phyloP scores from a whole-genome alignment of 2,329 filamentous ascomycete genomes.

The Sporothrix brunneoviolacea region DNA sequence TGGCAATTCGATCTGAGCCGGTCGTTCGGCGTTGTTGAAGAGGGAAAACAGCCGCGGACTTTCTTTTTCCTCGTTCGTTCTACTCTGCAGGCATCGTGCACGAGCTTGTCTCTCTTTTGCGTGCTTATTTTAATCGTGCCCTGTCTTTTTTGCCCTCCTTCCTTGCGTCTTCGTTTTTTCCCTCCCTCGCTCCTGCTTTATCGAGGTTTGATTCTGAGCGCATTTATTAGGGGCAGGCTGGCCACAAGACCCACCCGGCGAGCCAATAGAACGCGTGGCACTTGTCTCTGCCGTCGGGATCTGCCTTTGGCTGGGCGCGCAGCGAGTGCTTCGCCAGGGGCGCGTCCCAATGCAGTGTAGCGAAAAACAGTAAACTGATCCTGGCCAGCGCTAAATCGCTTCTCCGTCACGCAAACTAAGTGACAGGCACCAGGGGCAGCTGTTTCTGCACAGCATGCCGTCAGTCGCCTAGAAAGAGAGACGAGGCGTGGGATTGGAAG shows the following conservation, averaged over 20 bases:
- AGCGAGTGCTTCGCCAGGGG: neutral
- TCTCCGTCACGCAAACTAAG: neutral
- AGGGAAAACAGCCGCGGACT: neutral
- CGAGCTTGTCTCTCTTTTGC: too few species aligned
- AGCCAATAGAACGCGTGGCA: constrained; percentile 5
- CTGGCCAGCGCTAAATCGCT: neutral
- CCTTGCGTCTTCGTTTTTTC: neutral
- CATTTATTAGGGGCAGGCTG: neutral
- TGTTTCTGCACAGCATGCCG: too few species aligned
- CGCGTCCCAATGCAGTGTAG: constrained; percentile 7
- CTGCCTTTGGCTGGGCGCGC: constrained; percentile 3
- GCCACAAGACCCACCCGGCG: neutral
- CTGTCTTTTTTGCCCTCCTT: neutral
- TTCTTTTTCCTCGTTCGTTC: neutral
- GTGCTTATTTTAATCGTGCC: neutral
- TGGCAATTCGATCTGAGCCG: neutral
- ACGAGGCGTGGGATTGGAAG: too few species aligned
- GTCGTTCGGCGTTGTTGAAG: neutral
- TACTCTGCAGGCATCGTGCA: too few species aligned
- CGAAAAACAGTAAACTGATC: neutral
- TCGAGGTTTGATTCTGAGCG: neutral
- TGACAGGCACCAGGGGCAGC: too few species aligned
- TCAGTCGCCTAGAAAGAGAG: too few species aligned
- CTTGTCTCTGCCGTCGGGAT: constrained; percentile 6
- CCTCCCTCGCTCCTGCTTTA: neutral